These are phyloP conservation scores for Beauveria varroae DNA, from an alignment of 2,329 filamentous ascomycete genomes.

Conservation along the genomic window DNA sequence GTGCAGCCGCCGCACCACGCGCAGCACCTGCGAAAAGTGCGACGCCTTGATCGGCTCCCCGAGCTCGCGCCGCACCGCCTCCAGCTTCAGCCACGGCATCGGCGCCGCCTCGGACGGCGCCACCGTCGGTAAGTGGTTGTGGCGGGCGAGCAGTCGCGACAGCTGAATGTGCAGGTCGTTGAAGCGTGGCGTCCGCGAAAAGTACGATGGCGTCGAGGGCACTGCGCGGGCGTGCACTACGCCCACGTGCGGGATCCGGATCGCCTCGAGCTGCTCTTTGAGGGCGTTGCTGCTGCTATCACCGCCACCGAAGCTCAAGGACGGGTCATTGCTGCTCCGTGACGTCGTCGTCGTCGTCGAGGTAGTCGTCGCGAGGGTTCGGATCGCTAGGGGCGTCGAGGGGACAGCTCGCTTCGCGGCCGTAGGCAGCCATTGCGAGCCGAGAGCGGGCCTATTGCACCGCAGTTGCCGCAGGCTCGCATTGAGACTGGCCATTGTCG, in stretches of 20 bases:
- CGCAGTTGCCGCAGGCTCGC: conserved; percentile 28
- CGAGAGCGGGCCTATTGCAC: conserved; percentile 25
- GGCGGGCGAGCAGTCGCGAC: conserved; percentile 62
- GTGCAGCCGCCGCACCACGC: conserved; percentile 72
- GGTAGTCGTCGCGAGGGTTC: conserved; percentile 1
- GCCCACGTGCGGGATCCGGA: conserved; percentile 24
- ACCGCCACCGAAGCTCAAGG: background rate
- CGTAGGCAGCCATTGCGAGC: conserved; percentile 22
- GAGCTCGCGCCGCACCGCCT: conserved; percentile 63
- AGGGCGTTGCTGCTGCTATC: conserved; percentile 14
- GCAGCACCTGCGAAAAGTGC: conserved; percentile 71
- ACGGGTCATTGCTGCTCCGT: background rate
- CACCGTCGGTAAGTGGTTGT: conserved; percentile 65
- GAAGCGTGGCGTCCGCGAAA: conserved; percentile 77
- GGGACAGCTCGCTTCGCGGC: background rate
- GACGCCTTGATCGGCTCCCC: conserved; percentile 68
- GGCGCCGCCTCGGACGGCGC: conserved; percentile 58
- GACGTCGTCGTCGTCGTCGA: background rate
- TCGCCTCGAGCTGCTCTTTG: conserved; percentile 16
- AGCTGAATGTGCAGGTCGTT: conserved; percentile 76
- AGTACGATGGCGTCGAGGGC: conserved; percentile 87
- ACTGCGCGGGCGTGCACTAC: conserved; percentile 60
- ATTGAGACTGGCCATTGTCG: conserved; percentile 28
- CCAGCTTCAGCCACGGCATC: conserved; percentile 72
- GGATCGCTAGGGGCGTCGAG: conserved; percentile 11